phyloP scores from a whole-genome alignment of 2,329 filamentous ascomycete species.

The Penicillium digitatum region DNA sequence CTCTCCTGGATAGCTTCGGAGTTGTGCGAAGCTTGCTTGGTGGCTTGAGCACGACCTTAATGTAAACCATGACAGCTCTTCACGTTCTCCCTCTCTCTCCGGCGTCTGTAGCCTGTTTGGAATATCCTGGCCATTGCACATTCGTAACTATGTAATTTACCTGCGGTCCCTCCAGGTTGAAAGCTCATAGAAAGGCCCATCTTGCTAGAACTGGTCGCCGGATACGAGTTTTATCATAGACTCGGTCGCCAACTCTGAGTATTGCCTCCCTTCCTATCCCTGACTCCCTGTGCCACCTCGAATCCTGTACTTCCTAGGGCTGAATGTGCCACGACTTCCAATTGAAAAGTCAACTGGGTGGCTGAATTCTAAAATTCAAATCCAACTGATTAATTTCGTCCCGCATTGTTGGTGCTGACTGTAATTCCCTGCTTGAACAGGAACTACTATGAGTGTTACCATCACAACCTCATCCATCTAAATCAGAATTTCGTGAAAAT shows the following conservation, averaged over 20 bases:
- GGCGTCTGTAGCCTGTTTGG: constrained; percentile 20
- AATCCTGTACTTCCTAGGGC: background rate
- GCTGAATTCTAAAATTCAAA: background rate
- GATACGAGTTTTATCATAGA: background rate
- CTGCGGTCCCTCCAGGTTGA: too few species aligned
- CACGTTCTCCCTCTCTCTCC: constrained; percentile 18
- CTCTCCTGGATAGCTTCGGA: constrained; percentile 29
- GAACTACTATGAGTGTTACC: background rate
- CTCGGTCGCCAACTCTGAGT: background rate
- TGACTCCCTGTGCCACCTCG: background rate
- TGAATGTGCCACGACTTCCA: background rate
- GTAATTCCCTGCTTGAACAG: background rate
- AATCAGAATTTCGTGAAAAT: background rate
- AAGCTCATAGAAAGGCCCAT: background rate
- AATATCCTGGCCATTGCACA: constrained; percentile 11
- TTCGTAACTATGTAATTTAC: background rate
- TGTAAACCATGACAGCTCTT: constrained; percentile 31
- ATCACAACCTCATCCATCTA: background rate
- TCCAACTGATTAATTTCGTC: background rate
- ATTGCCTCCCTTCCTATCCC: background rate
- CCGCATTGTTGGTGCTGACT: background rate
- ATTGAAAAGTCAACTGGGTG: background rate
- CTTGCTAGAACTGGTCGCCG: too few species aligned
- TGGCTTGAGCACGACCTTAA: constrained; percentile 29
- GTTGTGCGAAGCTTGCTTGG: constrained; percentile 28